phyloP scores from a whole-genome alignment of 2,329 filamentous ascomycete species.

The Hymenoscyphus fructigenus region DNA sequence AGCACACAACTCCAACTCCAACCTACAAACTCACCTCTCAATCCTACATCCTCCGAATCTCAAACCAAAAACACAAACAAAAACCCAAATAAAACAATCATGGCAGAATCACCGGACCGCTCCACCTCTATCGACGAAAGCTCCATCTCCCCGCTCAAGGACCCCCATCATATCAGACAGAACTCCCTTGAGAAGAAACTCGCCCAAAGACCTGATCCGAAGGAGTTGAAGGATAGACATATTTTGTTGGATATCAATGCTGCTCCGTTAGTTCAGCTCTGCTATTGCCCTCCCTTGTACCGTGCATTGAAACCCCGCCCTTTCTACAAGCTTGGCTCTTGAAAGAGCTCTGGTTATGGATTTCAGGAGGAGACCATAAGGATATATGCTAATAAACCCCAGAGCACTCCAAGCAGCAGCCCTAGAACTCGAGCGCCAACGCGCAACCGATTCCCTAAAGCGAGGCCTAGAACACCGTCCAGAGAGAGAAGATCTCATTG shows the following conservation, averaged over 20 bases:
- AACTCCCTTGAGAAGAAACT: constrained; percentile 74
- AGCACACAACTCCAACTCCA: background rate
- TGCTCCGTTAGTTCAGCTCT: constrained; percentile 54
- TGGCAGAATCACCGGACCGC: constrained; percentile 14
- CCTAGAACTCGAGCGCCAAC: constrained; percentile 64
- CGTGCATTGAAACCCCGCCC: background rate
- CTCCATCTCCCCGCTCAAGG: constrained; percentile 55
- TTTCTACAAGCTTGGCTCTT: background rate
- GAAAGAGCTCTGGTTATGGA: background rate
- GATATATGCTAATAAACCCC: background rate
- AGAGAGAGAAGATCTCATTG: constrained; percentile 73
- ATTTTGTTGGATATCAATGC: constrained; percentile 67
- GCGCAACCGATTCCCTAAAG: constrained; percentile 61
- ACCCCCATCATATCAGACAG: constrained; percentile 49
- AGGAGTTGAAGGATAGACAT: constrained; percentile 67
- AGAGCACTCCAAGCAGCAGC: constrained; percentile 62
- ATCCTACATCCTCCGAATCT: background rate
- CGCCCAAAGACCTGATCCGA: constrained; percentile 63
- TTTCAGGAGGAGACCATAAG: background rate
- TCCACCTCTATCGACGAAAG: constrained; percentile 40
- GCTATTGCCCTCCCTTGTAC: background rate
- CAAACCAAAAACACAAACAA: background rate
- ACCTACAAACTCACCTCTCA: background rate
- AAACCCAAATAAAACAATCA: background rate
- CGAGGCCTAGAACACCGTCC: constrained; percentile 63